phyloP scores from a whole-genome alignment of 2,329 filamentous ascomycete genomes.

The Pseudogymnoascus sp. region DNA sequence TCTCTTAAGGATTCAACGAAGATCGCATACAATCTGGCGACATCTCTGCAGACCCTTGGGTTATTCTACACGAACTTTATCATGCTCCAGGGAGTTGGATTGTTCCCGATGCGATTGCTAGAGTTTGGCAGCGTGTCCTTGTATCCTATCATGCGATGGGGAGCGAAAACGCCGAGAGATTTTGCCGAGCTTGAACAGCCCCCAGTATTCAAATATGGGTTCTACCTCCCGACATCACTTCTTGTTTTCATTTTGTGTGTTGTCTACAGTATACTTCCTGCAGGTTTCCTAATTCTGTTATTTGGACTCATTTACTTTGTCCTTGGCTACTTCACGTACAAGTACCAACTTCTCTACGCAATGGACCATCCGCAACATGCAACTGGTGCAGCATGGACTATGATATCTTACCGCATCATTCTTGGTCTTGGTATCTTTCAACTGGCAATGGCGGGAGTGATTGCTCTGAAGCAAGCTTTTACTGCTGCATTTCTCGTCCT shows the following conservation, averaged over 20 bases:
- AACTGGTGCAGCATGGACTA: constrained; percentile 88
- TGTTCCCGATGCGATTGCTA: constrained; percentile 85
- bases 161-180: constrained; percentile 82
- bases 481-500: constrained; percentile 63
- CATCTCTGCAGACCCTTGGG: constrained; percentile 64
- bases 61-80: constrained; percentile 92
- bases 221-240: constrained; percentile 86
- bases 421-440: constrained; percentile 84
- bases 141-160: constrained; percentile 71
- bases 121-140: constrained; percentile 80
- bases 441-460: constrained; percentile 77
- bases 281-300: constrained; percentile 72
- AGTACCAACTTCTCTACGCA: constrained; percentile 94
- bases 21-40: constrained; percentile 67
- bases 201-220: constrained; percentile 88
- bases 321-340: constrained; percentile 83
- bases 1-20: constrained; percentile 70
- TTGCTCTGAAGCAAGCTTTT: constrained; percentile 67
- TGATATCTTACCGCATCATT: constrained; percentile 89
- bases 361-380: constrained; percentile 97
- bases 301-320: constrained; percentile 77
- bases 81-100: constrained; percentile 83
- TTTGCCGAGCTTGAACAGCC: constrained; percentile 74
- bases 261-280: constrained; percentile 80
- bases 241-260: constrained; percentile 92